A percentile compares a stretch with the other conserved stretches of the same genome.
These are phyloP conservation scores for Sisymbrium irio DNA, from an alignment of 345 rosid genomes.

Conservation along the genomic window DNA sequence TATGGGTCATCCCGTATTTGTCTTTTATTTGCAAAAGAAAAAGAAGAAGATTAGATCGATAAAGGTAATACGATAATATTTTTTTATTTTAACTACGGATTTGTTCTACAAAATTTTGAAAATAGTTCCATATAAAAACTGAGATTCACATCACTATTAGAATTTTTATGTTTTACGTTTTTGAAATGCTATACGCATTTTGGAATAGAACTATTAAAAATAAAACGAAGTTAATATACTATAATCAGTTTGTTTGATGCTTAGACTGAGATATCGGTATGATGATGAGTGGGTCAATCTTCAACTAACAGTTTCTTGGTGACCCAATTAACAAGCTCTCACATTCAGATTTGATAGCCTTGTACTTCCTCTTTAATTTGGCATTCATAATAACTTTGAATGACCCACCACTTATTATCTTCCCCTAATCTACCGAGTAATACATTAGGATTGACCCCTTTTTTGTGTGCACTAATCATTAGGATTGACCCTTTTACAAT, in stretches of 20 bases:
- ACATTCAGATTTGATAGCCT: constrained; percentile 6
- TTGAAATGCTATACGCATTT: background rate
- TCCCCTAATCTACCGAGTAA: too few species aligned
- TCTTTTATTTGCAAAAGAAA: background rate
- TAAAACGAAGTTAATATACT: background rate
- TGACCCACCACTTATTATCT: too few species aligned
- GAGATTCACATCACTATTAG: background rate
- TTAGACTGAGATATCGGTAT: background rate
- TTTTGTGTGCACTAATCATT: too few species aligned
- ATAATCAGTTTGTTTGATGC: too few species aligned
- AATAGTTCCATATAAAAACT: background rate
- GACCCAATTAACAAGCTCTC: constrained; percentile 22
- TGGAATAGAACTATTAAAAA: background rate
- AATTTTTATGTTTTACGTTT: background rate
- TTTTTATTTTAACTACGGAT: background rate
- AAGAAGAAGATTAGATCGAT: background rate
- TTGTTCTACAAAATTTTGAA: background rate
- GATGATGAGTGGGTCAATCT: background rate
- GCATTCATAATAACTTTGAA: background rate
- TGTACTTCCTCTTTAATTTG: background rate
- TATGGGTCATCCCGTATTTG: background rate
- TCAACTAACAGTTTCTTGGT: constrained; percentile 5
- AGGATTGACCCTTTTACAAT: background rate
- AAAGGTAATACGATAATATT: background rate
- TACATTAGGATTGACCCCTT: too few species aligned